phyloP scores from a whole-genome alignment of 176 grass and related monocot species.

The Cenchrus purpureus region DNA sequence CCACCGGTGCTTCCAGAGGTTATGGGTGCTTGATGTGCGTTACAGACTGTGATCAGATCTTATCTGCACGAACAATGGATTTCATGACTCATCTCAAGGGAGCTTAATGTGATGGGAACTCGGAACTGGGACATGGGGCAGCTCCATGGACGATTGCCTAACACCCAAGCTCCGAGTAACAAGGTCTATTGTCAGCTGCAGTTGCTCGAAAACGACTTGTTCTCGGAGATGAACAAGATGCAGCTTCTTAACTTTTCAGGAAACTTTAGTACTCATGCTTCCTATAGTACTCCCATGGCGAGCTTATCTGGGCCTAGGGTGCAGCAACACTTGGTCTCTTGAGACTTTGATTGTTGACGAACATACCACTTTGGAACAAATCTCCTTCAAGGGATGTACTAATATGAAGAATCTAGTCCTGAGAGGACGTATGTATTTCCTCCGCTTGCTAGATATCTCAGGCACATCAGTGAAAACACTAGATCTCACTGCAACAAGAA shows the following conservation, averaged over 20 bases:
- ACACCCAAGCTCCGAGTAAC: slow-evolving; percentile 23
- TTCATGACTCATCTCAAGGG: slow-evolving; percentile 12
- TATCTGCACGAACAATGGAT: not conserved
- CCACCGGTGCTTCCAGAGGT: not conserved
- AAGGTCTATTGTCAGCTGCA: not conserved
- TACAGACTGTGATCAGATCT: not conserved
- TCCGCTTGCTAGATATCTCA: too few relatives aligned
- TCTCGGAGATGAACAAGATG: not conserved
- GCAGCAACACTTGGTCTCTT: not conserved
- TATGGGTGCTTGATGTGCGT: slow-evolving; percentile 16
- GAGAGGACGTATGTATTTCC: too few relatives aligned
- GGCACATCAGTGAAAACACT: too few relatives aligned
- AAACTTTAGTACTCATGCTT: not conserved
- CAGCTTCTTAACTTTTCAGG: slow-evolving; percentile 1
- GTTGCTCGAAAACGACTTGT: not conserved
- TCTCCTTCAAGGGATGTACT: too few relatives aligned
- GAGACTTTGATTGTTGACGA: too few relatives aligned
- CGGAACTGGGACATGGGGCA: not conserved
- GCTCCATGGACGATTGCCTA: not conserved
- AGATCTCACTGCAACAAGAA: too few relatives aligned
- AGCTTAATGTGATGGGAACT: not conserved
- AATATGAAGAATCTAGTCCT: too few relatives aligned
- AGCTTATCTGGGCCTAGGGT: not conserved
- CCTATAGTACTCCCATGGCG: accelerated
- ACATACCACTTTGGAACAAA: too few relatives aligned